Evolutionary conservation across 768 basidiomycete genomes (phyloP).

Genomic region (Cubamyces sp.): DNA sequence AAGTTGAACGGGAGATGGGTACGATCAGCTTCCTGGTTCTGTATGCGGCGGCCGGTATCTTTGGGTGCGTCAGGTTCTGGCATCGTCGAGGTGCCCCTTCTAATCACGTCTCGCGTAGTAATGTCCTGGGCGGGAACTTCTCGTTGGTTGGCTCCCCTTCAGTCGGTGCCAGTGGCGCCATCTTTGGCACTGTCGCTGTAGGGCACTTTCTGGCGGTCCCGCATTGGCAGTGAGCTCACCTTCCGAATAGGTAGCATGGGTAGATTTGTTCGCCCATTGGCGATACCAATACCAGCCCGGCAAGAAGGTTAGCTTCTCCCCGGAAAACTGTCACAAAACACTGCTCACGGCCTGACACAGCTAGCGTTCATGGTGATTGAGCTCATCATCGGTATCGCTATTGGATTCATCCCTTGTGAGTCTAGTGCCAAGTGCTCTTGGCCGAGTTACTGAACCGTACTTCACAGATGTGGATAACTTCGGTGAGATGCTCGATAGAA

Average conservation of each 20-base stretch:
- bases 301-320: conserved; percentile 60
- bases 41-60: conserved; percentile 91
- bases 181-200: conserved; percentile 86
- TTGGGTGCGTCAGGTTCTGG: conserved; percentile 60
- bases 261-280: conserved; percentile 94
- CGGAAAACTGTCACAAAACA: neutral
- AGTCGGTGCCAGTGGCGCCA: conserved; percentile 90
- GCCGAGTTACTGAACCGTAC: neutral
- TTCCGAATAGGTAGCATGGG: conserved; percentile 67
- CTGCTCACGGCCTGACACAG: conserved; percentile 42
- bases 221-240: neutral
- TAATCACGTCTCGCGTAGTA: conserved; percentile 45
- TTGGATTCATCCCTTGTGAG: conserved; percentile 85
- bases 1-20: conserved; percentile 93
- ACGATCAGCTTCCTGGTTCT: conserved; percentile 82
- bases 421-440: conserved; percentile 8
- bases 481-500: conserved; percentile 44
- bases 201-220: conserved; percentile 20
- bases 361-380: conserved; percentile 85
- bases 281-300: conserved; percentile 82
- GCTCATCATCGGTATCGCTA: conserved; percentile 80
- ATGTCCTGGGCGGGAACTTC: conserved; percentile 93
- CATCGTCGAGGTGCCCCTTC: neutral
- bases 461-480: conserved; percentile 86
- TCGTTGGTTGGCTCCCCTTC: conserved; percentile 86